Evolutionary conservation across 2,329 filamentous ascomycete species (phyloP).

Genomic region (Metarhizium rileyi): DNA sequence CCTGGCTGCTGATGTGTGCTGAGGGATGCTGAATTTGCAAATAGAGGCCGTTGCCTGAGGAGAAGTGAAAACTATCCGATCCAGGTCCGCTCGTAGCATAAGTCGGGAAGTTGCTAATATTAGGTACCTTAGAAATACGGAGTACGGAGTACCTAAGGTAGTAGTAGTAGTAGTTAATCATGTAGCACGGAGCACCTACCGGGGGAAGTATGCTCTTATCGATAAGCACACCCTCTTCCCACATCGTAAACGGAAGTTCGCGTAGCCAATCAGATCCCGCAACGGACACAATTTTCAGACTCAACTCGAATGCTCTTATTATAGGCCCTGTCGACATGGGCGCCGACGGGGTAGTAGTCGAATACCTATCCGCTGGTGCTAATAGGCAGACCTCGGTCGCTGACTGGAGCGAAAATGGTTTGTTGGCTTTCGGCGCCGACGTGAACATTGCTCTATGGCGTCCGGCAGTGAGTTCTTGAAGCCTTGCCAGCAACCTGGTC

Average conservation of each 20-base stretch:
- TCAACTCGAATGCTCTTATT: slow-evolving; percentile 13
- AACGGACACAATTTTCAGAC: slow-evolving; percentile 24
- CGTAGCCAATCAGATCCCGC: slow-evolving; percentile 27
- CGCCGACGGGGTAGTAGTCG: slow-evolving; percentile 24
- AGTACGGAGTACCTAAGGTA: no score
- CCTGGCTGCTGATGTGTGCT: no score
- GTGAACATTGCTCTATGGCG: slow-evolving; percentile 84
- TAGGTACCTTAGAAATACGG: no score
- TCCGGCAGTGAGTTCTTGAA: slow-evolving; percentile 52
- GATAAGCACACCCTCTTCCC: slow-evolving; percentile 6
- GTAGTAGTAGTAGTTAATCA: no score
- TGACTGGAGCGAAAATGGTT: slow-evolving; percentile 68
- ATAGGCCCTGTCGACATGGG: slow-evolving; percentile 16
- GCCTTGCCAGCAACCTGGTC: background rate
- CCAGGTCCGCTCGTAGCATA: no score
- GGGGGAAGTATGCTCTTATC: slow-evolving; percentile 1
- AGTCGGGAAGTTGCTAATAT: no score
- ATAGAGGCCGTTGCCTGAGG: no score
- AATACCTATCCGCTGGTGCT: slow-evolving; percentile 67
- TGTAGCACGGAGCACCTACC: no score
- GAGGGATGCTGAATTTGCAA: no score
- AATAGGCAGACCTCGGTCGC: slow-evolving; percentile 85
- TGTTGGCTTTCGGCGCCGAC: slow-evolving; percentile 83
- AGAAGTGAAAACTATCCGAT: no score
- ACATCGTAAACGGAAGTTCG: slow-evolving; percentile 5